These are phyloP conservation scores for Lecanosticta acicola DNA, from an alignment of 2,329 filamentous ascomycete genomes.

Conservation along the genomic window DNA sequence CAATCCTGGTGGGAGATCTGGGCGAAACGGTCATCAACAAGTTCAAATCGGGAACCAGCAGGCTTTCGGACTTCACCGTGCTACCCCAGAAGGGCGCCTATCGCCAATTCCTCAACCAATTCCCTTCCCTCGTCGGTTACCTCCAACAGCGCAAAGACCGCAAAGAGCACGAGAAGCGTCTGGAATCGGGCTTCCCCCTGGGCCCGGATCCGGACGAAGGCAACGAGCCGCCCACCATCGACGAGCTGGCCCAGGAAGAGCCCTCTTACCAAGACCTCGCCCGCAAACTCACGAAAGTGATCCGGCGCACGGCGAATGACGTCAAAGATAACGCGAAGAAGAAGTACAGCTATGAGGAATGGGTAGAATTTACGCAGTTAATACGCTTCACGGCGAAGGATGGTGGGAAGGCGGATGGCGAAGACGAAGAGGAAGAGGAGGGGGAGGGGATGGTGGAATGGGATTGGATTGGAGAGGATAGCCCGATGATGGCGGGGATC, in stretches of 20 bases:
- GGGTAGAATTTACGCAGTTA: slow-evolving; percentile 76
- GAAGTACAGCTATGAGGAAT: slow-evolving; percentile 74
- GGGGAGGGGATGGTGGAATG: slow-evolving; percentile 59
- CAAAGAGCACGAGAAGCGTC: slow-evolving; percentile 32
- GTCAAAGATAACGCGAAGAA: slow-evolving; percentile 53
- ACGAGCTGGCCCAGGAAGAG: slow-evolving; percentile 44
- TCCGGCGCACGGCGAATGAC: slow-evolving; percentile 61
- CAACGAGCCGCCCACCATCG: slow-evolving; percentile 30
- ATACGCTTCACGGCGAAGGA: slow-evolving; percentile 52
- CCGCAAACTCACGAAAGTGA: slow-evolving; percentile 60
- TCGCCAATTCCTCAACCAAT: slow-evolving; percentile 44
- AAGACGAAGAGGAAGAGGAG: slow-evolving; percentile 40
- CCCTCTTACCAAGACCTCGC: slow-evolving; percentile 54
- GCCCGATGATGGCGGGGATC: slow-evolving; percentile 59
- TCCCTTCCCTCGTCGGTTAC: slow-evolving; percentile 41
- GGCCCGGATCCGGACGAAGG: slow-evolving; percentile 30
- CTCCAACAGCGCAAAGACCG: slow-evolving; percentile 33
- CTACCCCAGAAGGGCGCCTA: slow-evolving; percentile 57
- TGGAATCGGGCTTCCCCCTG: slow-evolving; percentile 45
- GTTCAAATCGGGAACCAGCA: slow-evolving; percentile 58
- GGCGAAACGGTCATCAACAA: slow-evolving; percentile 71
- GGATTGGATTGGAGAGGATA: slow-evolving; percentile 68
- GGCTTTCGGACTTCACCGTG: slow-evolving; percentile 60
- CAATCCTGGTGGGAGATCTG: slow-evolving; percentile 76
- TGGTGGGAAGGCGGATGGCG: slow-evolving; percentile 32